Evolutionary conservation across 2,329 filamentous ascomycete species (phyloP).

Genomic region (Hypoxylon sp.): DNA sequence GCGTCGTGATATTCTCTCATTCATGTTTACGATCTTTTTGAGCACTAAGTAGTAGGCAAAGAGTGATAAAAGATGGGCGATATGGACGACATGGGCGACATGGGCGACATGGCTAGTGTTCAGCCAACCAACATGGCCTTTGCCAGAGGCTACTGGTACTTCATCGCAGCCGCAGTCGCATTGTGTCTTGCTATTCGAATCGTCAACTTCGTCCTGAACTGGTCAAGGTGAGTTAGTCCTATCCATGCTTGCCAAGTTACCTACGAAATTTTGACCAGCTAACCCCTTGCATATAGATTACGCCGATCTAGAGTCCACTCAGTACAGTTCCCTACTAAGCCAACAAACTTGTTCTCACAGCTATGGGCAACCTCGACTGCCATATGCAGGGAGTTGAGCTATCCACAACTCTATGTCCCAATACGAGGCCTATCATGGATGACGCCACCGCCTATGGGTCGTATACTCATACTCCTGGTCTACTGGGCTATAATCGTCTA

Average conservation of each 20-base stretch:
- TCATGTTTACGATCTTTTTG: not conserved
- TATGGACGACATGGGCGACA: slow-evolving; percentile 53
- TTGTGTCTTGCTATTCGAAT: slow-evolving; percentile 57
- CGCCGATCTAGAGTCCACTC: slow-evolving; percentile 60
- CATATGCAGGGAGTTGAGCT: slow-evolving; percentile 67
- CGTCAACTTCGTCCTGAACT: slow-evolving; percentile 60
- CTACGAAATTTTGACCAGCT: slow-evolving; percentile 12
- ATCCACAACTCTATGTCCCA: slow-evolving; percentile 67
- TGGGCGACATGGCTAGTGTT: slow-evolving; percentile 49
- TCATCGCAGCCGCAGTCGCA: slow-evolving; percentile 64
- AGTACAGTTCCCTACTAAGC: slow-evolving; percentile 65
- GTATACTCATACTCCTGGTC: slow-evolving; percentile 63
- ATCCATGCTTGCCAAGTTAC: not conserved
- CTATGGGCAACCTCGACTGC: slow-evolving; percentile 71
- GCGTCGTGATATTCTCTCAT: not conserved
- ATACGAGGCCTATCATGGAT: slow-evolving; percentile 65
- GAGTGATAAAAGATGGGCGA: slow-evolving; percentile 27
- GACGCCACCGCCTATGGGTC: slow-evolving; percentile 70
- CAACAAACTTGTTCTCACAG: slow-evolving; percentile 61
- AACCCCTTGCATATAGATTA: slow-evolving; percentile 56
- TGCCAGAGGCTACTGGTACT: slow-evolving; percentile 71
- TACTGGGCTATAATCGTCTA: slow-evolving; percentile 72
- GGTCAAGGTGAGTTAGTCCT: slow-evolving; percentile 56
- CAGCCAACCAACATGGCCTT: slow-evolving; percentile 62
- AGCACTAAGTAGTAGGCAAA: not conserved